Evolutionary conservation across 75 land plant species (phyloP), one percentile per base, ranked within the genome.

Genomic region (Cunninghamia lanceolata): DNA sequence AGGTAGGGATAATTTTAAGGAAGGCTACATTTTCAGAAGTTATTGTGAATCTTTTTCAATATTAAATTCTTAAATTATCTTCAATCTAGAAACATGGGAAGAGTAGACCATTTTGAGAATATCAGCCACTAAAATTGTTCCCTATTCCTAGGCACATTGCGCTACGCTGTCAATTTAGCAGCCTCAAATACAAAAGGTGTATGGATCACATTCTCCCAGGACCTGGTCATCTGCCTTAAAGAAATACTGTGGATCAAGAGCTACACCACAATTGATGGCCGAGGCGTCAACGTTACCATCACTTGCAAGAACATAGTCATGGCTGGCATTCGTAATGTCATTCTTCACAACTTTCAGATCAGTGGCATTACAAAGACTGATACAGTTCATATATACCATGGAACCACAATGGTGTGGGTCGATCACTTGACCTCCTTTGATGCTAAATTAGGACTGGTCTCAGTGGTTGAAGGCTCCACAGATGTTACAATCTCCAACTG

Each of bases 401-500:
- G 87, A 15, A 78, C 88, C 0, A 86, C 45, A 4, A 38, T 38
- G 84, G 84, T 86, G 15, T 91, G 92, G 92, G 85, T 91, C 42
- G 92, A 91, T 36, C 92, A 91, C 77, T 21, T 91, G 35, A 89
- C 91, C 8, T 87, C 91, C 76, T 85, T 83, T 1, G 85, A 87
- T 52, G 91, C 87, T 10, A 87, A 91, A 53, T 87, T 91, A 11
- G 92, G 92, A 15, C 52, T 91, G 45, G 77, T 87, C 39, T 87
- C 91, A 2, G 92, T 91, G 2, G 70, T 91, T 34, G 89, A 87
- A 39, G 89, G 91, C 70, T 82, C 92, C 66, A 91, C 92, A 2
- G 92, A 91, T 40, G 91, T 91, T 15, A 91, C 91, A 1, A 89
- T 91, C 50, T 91, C 92, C 21, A 91, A 91, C 56, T 91, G 87